phyloP scores from a whole-genome alignment of 495 filamentous ascomycete species.

The Delitschia confertaspora region DNA sequence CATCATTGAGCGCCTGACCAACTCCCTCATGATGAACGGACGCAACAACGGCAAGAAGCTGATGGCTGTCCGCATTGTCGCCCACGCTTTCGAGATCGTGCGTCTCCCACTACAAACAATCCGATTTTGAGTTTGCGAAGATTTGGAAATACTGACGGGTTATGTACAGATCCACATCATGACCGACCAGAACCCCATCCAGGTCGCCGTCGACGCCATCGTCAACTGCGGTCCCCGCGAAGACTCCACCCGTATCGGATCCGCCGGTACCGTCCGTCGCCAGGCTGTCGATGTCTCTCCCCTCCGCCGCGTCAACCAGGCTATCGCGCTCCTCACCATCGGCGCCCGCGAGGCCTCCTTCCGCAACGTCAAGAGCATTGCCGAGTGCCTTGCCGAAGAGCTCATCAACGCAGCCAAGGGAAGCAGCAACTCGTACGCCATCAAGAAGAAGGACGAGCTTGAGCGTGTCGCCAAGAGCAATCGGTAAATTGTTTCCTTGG shows the following conservation, averaged over 20 bases:
- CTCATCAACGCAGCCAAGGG: slow-evolving; percentile 99
- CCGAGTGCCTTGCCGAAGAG: slow-evolving; percentile 98
- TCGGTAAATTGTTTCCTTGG: slow-evolving; percentile 55
- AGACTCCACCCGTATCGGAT: slow-evolving; percentile 99
- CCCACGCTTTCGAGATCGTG: slow-evolving; percentile 98
- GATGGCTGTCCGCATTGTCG: slow-evolving; percentile 98
- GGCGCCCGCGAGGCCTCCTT: slow-evolving; percentile 95
- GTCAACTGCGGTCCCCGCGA: slow-evolving; percentile 99
- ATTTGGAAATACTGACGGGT: slow-evolving; percentile 16
- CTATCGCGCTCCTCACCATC: slow-evolving; percentile 93
- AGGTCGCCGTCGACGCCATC: slow-evolving; percentile 97
- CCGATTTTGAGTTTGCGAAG: slow-evolving; percentile 5
- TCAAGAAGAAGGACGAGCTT: slow-evolving; percentile 99
- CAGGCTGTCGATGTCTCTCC: slow-evolving; percentile 99
- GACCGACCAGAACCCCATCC: slow-evolving; percentile 99
- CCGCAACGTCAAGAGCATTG: slow-evolving; percentile 97
- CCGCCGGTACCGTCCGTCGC: slow-evolving; percentile 96
- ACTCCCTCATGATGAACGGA: slow-evolving; percentile 99
- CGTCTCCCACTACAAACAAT: slow-evolving; percentile 34
- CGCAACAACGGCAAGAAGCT: slow-evolving; percentile 99
- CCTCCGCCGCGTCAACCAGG: slow-evolving; percentile 98
- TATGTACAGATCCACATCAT: slow-evolving; percentile 86
- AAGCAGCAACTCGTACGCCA: slow-evolving; percentile 98
- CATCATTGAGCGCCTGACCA: slow-evolving; percentile 99
- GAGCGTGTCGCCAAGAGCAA: slow-evolving; percentile 99